These are phyloP conservation scores for Heteromeles arbutifolia DNA, from an alignment of 306 rosid species.

Conservation along the genomic window DNA sequence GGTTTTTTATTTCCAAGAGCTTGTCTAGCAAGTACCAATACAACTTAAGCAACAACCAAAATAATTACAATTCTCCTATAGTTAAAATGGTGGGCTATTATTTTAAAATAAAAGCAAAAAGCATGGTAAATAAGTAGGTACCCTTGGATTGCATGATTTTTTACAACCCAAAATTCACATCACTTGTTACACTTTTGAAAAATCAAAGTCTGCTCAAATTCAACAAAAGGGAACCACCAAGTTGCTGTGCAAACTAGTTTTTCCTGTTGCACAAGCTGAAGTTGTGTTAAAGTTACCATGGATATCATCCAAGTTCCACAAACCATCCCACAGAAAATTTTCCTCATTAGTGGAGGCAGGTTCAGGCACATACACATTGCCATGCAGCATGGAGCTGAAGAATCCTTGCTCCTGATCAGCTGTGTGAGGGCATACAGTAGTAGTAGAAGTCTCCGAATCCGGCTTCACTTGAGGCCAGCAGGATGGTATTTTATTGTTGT, in stretches of 20 bases:
- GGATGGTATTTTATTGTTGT: conserved; percentile 17
- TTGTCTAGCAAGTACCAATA: neutral
- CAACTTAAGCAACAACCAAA: neutral
- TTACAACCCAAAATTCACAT: conserved; percentile 26
- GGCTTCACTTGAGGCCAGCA: conserved; percentile 36
- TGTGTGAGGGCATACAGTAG: conserved; percentile 31
- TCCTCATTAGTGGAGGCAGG: conserved; percentile 30
- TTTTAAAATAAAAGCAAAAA: neutral
- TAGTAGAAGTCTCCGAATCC: conserved; percentile 17
- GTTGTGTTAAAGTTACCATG: conserved; percentile 39
- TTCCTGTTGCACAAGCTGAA: conserved; percentile 36
- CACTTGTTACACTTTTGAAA: neutral
- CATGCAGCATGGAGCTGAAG: conserved; percentile 35
- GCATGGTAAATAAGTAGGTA: neutral
- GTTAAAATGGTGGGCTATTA: conserved; percentile 9
- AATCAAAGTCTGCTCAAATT: neutral
- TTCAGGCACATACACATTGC: conserved; percentile 31
- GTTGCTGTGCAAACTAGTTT: conserved; percentile 40
- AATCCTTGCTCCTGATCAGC: conserved; percentile 40
- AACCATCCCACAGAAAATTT: conserved; percentile 45
- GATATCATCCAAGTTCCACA: conserved; percentile 72
- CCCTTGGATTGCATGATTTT: conserved; percentile 18
- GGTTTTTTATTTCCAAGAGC: neutral
- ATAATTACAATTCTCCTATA: conserved; percentile 3
- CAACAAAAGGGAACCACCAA: conserved; percentile 60